phyloP scores from a whole-genome alignment of 139 green algal species.

The Astrephomene gubernaculifera region DNA sequence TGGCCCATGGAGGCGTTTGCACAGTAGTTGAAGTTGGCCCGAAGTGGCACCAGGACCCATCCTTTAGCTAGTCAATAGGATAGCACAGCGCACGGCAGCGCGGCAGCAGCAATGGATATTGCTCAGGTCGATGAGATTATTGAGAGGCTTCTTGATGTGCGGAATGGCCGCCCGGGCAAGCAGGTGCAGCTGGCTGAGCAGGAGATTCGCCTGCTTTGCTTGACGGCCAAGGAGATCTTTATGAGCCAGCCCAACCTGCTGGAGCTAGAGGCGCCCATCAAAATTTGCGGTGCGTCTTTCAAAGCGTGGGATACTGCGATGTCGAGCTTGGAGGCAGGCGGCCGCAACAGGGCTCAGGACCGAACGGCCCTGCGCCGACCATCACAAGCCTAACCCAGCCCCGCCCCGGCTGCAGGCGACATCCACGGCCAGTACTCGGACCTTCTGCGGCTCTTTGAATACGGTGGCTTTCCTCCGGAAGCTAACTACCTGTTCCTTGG shows the following conservation, averaged over 20 bases:
- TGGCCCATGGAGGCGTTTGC: constrained; percentile 13
- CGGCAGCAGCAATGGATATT: constrained; percentile 50
- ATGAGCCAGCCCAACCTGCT: constrained; percentile 97
- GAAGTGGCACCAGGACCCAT: neutral
- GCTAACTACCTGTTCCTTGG: constrained; percentile 99
- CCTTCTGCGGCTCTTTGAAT: constrained; percentile 98
- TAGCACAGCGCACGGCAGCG: neutral
- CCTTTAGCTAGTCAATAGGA: neutral
- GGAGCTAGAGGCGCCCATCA: constrained; percentile 99
- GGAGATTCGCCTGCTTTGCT: constrained; percentile 93
- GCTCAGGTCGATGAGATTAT: constrained; percentile 94
- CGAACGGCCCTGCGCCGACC: neutral
- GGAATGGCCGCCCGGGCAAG: constrained; percentile 91
- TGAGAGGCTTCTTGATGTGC: constrained; percentile 90
- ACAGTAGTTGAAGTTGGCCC: constrained; percentile 20
- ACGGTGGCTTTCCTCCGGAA: constrained; percentile 98
- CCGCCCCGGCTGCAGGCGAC: constrained; percentile 77
- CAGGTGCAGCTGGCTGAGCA: constrained; percentile 94
- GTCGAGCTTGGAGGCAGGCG: neutral
- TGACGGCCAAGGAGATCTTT: constrained; percentile 96
- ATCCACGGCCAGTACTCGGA: constrained; percentile 99
- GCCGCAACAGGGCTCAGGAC: neutral
- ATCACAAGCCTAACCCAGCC: constrained; percentile 1
- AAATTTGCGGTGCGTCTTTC: constrained; percentile 94
- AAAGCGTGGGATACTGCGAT: neutral